phyloP scores from a whole-genome alignment of 148 eudicot species.

The Vaccinium corymbosum region DNA sequence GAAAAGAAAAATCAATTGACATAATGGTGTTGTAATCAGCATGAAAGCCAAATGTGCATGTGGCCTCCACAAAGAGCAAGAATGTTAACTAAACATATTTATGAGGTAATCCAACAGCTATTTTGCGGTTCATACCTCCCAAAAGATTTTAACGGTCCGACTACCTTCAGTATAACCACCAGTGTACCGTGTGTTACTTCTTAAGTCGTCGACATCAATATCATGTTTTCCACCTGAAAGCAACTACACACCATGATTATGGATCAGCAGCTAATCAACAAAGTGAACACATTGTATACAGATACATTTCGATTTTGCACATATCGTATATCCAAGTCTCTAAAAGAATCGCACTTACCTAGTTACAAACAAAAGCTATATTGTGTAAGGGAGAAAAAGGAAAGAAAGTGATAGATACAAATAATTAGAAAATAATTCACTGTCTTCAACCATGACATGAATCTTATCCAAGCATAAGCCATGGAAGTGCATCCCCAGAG shows the following conservation, averaged over 20 bases:
- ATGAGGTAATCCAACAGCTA: conserved; percentile 11
- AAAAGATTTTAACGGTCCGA: conserved; percentile 82
- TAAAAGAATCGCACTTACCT: background rate
- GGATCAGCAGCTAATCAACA: conserved; percentile 10
- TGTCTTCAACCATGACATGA: background rate
- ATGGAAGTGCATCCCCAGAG: background rate
- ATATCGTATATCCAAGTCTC: background rate
- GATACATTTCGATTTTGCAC: background rate
- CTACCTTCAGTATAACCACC: conserved; percentile 94
- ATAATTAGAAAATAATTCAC: background rate
- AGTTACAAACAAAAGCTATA: background rate
- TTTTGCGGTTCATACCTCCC: conserved; percentile 64
- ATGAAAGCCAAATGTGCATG: background rate
- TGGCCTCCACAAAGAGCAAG: background rate
- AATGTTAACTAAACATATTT: conserved; percentile 1
- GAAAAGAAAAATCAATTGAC: background rate
- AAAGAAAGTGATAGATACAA: background rate
- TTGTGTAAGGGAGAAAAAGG: background rate
- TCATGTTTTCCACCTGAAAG: conserved; percentile 94
- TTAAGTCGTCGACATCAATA: conserved; percentile 83
- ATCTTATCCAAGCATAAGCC: background rate
- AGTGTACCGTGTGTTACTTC: conserved; percentile 72
- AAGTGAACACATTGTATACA: background rate
- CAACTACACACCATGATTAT: conserved; percentile 38
- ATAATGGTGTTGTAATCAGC: background rate